phyloP scores from a whole-genome alignment of 1,284 basidiomycete genomes.

The Sanguinoderma infundibulare region DNA sequence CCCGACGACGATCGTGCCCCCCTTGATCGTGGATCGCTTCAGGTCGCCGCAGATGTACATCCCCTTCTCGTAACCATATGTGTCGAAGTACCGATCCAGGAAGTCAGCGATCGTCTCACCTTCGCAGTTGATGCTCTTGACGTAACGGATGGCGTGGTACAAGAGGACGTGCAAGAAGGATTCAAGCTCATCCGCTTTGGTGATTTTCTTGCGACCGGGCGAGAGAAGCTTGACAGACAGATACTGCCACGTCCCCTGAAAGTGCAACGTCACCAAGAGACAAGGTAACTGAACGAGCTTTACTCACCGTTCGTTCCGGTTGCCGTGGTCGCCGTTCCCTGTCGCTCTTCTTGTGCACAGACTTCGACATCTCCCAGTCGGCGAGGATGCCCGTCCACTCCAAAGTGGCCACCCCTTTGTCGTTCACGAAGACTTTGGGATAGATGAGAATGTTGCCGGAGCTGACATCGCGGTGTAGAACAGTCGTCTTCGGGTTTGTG shows the following conservation, averaged over 20 bases:
- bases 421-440: background rate
- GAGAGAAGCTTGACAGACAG: constrained; percentile 5
- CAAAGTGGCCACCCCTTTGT: background rate
- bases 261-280: background rate
- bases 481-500: background rate
- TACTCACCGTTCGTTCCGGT: constrained; percentile 8
- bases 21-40: background rate
- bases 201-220: background rate
- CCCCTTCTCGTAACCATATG: background rate
- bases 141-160: constrained; percentile 15
- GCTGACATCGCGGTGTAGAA: constrained; percentile 5
- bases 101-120: background rate
- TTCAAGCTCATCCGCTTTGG: constrained; percentile 16
- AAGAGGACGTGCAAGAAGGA: constrained; percentile 17
- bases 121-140: background rate
- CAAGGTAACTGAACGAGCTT: background rate
- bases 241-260: constrained; percentile 21
- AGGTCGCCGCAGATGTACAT: background rate
- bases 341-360: background rate
- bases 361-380: constrained; percentile 21
- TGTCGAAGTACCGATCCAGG: constrained; percentile 14
- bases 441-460: constrained; percentile 8
- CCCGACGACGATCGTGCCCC: background rate
- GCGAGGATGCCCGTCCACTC: constrained; percentile 16
- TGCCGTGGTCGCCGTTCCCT: background rate